Percentiles rank a stretch among this genome's conserved stretches.
phyloP scores from a whole-genome alignment of 441 rosid genomes.

The Erodium trifolium region DNA sequence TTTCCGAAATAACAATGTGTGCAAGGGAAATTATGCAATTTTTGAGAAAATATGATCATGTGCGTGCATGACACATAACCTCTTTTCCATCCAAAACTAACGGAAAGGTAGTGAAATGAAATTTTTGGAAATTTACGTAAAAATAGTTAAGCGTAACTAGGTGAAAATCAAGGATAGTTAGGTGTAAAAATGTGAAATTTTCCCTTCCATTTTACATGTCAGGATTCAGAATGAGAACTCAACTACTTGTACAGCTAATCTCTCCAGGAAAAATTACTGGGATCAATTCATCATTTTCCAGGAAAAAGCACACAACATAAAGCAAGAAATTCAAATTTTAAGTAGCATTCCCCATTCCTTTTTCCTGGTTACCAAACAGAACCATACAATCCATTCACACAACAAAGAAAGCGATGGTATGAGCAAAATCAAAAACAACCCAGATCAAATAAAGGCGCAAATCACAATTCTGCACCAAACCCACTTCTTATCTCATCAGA shows the following conservation, averaged over 20 bases:
- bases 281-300: neutral
- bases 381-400: neutral
- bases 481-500: too few species aligned
- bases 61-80: too few species aligned
- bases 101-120: too few species aligned
- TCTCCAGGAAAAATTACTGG: neutral
- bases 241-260: neutral
- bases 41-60: too few species aligned
- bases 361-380: too few species aligned
- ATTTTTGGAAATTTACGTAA: too few species aligned
- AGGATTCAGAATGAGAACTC: slow-evolving; percentile 3
- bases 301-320: neutral
- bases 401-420: neutral
- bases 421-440: neutral
- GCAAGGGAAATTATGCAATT: too few species aligned
- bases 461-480: neutral
- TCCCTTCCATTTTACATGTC: neutral
- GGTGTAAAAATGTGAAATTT: too few species aligned
- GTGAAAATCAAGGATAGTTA: too few species aligned
- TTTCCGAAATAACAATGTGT: too few species aligned
- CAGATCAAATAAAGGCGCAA: neutral
- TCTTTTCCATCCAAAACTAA: too few species aligned
- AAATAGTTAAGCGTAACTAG: too few species aligned
- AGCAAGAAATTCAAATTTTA: neutral
- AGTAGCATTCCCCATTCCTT: neutral